Conservation (phyloP, 805 yeast species). For the Pichia phayaonensis region DNA sequence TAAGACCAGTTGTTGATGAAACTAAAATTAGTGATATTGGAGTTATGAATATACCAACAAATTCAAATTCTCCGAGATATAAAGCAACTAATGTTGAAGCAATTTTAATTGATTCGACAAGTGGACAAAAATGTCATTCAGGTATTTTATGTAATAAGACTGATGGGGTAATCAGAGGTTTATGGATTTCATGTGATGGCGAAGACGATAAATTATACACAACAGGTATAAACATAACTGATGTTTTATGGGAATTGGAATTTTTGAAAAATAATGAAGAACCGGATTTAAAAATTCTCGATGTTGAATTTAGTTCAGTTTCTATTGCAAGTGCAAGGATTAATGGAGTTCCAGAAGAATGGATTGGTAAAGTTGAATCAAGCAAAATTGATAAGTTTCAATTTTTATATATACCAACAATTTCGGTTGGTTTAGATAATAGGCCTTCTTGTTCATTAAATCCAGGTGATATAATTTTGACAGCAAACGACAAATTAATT, state of each 20-base stretch:
- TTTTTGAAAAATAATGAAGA: conserved; percentile 38
- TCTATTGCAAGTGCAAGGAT: conserved; percentile 71
- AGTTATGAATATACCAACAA: conserved; percentile 64
- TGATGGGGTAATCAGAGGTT: conserved; percentile 73
- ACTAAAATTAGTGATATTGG: conserved; percentile 73
- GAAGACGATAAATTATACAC: conserved; percentile 61
- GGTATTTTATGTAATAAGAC: conserved; percentile 65
- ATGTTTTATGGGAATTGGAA: conserved; percentile 50
- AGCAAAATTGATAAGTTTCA: conserved; percentile 56
- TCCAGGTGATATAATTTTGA: conserved; percentile 71
- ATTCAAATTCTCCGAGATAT: conserved; percentile 65
- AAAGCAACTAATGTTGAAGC: conserved; percentile 81
- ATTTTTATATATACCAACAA: conserved; percentile 62
- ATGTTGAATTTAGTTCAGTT: conserved; percentile 67
- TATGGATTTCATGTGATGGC: conserved; percentile 82
- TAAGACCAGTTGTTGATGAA: conserved; percentile 63
- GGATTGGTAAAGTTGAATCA: conserved; percentile 62
- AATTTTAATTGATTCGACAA: conserved; percentile 61
- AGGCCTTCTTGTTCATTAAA: conserved; percentile 28
- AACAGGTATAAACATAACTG: conserved; percentile 72
- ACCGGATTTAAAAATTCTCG: conserved; percentile 62
- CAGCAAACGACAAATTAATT: conserved; percentile 59
- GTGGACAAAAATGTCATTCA: conserved; percentile 62
- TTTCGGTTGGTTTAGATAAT: conserved; percentile 31
- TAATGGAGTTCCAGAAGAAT: conserved; percentile 79